These are phyloP conservation scores for Cercophora newfieldiana DNA, from an alignment of 495 filamentous ascomycete species.

Conservation along the genomic window DNA sequence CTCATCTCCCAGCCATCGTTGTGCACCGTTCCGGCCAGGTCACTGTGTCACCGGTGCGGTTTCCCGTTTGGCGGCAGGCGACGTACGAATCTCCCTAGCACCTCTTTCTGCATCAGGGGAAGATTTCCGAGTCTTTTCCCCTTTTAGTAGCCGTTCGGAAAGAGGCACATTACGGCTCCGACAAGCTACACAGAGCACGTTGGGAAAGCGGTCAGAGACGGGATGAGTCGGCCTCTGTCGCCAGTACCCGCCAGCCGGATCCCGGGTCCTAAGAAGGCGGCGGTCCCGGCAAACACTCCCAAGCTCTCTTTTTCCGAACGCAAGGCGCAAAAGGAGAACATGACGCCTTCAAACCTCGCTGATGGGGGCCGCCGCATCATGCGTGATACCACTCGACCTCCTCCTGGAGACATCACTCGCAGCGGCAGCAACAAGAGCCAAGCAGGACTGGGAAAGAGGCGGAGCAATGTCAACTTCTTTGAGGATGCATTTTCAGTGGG, in stretches of 20 bases:
- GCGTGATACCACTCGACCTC: constrained; percentile 39
- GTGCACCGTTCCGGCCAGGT: neutral
- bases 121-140: neutral
- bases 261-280: neutral
- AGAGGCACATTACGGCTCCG: neutral
- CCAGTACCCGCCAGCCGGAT: neutral
- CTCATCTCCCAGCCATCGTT: neutral
- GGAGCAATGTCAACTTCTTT: constrained; percentile 45
- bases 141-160: neutral
- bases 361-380: constrained; percentile 41
- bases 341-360: constrained; percentile 37
- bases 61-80: neutral
- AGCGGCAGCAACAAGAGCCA: constrained; percentile 23
- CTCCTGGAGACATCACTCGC: constrained; percentile 37
- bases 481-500: constrained; percentile 48
- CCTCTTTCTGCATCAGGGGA: neutral
- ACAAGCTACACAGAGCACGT: neutral
- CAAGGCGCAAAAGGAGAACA: constrained; percentile 38
- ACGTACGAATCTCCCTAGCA: neutral
- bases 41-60: neutral
- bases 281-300: neutral
- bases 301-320: constrained; percentile 43
- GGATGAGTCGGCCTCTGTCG: constrained; percentile 5
- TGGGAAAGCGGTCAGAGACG: neutral
- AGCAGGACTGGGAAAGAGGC: constrained; percentile 41